Conservation (phyloP, 2,329 filamentous ascomycete genomes). For the Colletotrichum nymphaeae region DNA sequence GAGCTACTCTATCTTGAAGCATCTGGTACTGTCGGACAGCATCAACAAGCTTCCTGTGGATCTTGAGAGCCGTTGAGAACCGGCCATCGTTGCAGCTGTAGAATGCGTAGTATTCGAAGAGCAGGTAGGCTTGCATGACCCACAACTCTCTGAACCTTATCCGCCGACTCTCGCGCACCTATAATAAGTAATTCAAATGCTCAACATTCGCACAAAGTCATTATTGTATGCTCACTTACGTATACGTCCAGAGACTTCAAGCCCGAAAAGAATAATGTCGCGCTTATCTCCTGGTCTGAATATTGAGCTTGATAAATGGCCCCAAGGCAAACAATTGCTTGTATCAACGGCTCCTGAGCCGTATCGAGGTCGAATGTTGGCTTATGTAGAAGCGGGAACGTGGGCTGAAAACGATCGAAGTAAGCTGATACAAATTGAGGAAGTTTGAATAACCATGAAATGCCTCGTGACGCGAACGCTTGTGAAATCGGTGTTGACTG, state of each 20-base stretch:
- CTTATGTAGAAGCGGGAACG: not conserved
- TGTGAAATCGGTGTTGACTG: not conserved
- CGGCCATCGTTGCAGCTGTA: not conserved
- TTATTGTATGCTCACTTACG: not conserved
- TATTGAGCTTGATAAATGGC: not conserved
- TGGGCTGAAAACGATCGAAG: slow-evolving; percentile 1
- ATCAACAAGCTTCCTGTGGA: not conserved
- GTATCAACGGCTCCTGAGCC: not conserved
- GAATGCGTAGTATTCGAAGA: not conserved
- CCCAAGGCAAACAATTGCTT: not conserved
- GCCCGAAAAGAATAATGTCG: not conserved
- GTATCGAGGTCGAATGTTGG: not conserved
- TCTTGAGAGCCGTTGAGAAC: not conserved
- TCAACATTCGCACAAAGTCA: not conserved
- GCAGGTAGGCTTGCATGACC: slow-evolving; percentile 6
- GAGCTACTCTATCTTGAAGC: not conserved
- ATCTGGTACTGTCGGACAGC: not conserved
- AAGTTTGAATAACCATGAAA: slow-evolving; percentile 13
- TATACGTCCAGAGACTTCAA: not conserved
- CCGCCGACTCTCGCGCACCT: not conserved
- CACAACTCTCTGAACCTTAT: not conserved
- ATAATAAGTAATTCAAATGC: not conserved
- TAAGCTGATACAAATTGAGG: slow-evolving; percentile 2
- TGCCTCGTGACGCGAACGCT: not conserved
- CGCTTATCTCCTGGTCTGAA: not conserved